Conservation (phyloP, 2,329 filamentous ascomycete genomes). For the Elsinoe fawcettii region DNA sequence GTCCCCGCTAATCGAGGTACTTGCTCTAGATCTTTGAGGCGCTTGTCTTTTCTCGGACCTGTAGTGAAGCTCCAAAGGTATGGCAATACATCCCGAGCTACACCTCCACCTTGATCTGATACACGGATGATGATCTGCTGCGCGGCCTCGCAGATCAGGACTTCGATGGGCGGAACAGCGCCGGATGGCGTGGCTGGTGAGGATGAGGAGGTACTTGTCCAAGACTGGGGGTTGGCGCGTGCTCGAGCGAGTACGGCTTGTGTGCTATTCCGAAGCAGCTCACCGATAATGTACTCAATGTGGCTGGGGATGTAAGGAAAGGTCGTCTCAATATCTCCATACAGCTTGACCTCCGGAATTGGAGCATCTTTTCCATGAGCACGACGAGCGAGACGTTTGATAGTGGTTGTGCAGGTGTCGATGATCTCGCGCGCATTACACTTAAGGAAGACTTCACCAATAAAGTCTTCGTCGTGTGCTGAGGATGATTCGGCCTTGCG, state of each 20-base stretch:
- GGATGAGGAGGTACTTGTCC: constrained; percentile 19
- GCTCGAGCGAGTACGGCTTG: constrained; percentile 73
- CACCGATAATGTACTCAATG: constrained; percentile 91
- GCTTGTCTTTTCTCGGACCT: constrained; percentile 67
- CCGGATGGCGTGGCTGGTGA: constrained; percentile 37
- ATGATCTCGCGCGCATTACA: constrained; percentile 89
- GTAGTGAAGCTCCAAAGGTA: constrained; percentile 97
- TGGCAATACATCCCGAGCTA: constrained; percentile 74
- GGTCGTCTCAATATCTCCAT: constrained; percentile 78
- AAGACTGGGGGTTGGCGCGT: constrained; percentile 12
- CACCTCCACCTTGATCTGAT: constrained; percentile 89
- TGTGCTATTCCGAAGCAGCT: constrained; percentile 88
- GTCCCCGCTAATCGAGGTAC: constrained; percentile 92
- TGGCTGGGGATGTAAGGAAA: constrained; percentile 88
- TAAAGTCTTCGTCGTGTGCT: constrained; percentile 62
- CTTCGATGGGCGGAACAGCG: constrained; percentile 83
- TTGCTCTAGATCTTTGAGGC: constrained; percentile 74
- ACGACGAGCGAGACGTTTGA: constrained; percentile 63
- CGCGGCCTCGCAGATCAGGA: constrained; percentile 86
- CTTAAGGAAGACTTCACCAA: constrained; percentile 90
- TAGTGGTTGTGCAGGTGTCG: constrained; percentile 68
- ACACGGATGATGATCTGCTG: constrained; percentile 96
- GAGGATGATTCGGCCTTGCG: constrained; percentile 49
- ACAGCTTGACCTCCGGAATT: constrained; percentile 73
- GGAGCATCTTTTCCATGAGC: constrained; percentile 64